Conservation (phyloP, 441 rosid species). For the Kokia cookei region DNA sequence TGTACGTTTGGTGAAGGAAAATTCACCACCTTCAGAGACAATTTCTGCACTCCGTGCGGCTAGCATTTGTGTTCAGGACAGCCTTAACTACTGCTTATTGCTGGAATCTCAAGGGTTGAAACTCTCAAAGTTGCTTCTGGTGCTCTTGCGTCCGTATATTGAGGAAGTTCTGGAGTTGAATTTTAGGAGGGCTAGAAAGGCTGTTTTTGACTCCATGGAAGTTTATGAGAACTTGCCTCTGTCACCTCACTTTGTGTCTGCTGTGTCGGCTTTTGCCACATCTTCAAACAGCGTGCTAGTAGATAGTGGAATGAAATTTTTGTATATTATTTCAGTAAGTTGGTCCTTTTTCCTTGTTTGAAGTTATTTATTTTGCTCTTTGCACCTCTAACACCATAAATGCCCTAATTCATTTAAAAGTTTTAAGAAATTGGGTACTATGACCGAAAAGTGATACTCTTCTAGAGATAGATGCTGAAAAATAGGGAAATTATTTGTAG, state of each 20-base stretch:
- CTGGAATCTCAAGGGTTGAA: conserved; percentile 82
- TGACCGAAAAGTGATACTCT: not conserved
- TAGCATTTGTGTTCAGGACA: conserved; percentile 66
- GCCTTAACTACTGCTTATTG: conserved; percentile 69
- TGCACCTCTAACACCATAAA: not conserved
- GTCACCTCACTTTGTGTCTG: conserved; percentile 44
- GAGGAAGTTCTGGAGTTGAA: conserved; percentile 92
- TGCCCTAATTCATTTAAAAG: not conserved
- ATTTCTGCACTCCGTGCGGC: conserved; percentile 75
- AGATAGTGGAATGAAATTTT: conserved; percentile 72
- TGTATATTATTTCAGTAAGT: conserved; percentile 77
- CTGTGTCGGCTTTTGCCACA: conserved; percentile 55
- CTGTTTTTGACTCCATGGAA: conserved; percentile 52
- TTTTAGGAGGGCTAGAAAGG: conserved; percentile 76
- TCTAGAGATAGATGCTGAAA: not conserved
- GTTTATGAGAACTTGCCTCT: conserved; percentile 46
- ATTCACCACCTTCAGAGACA: conserved; percentile 75
- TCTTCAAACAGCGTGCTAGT: conserved; percentile 55
- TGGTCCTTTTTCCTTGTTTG: conserved; percentile 2
- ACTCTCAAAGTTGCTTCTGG: conserved; percentile 79
- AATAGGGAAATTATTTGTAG: not conserved
- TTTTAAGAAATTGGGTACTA: not conserved
- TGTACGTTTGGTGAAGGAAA: conserved; percentile 76
- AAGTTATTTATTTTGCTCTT: not conserved
- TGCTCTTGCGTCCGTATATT: conserved; percentile 73